Conservation (phyloP, 805 yeast species). For the Ogataea methanolica region DNA sequence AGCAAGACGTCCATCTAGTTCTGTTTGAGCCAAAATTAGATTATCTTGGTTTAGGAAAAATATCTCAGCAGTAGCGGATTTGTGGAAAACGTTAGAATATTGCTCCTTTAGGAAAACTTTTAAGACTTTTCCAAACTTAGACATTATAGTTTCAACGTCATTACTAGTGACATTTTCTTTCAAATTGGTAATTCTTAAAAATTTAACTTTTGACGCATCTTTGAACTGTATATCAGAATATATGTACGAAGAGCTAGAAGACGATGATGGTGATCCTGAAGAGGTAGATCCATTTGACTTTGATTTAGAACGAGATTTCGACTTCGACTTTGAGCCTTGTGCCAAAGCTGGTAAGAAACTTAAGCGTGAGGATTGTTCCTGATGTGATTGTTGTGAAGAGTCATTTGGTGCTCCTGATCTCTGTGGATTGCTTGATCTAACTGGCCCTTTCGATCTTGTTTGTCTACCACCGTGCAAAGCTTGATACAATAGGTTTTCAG, state of each 20-base stretch:
- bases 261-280: not conserved
- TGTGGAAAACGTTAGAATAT: constrained; percentile 18
- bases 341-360: not conserved
- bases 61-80: constrained; percentile 36
- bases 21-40: constrained; percentile 27
- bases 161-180: constrained; percentile 25
- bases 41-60: constrained; percentile 25
- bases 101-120: constrained; percentile 23
- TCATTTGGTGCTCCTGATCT: not conserved
- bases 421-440: not conserved
- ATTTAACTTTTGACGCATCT: constrained; percentile 18
- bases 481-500: constrained; percentile 1
- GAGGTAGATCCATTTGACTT: not conserved
- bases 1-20: constrained; percentile 41
- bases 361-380: not conserved
- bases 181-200: constrained; percentile 29
- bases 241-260: too few species aligned
- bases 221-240: constrained; percentile 14
- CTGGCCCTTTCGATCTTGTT: not conserved
- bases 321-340: not conserved
- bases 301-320: too few species aligned
- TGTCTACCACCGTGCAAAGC: constrained; percentile 1
- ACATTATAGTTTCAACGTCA: constrained; percentile 26
- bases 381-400: not conserved
- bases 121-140: constrained; percentile 17